Evolutionary conservation across 2,329 filamentous ascomycete species (phyloP).

Genomic region (Byssothecium circinans): DNA sequence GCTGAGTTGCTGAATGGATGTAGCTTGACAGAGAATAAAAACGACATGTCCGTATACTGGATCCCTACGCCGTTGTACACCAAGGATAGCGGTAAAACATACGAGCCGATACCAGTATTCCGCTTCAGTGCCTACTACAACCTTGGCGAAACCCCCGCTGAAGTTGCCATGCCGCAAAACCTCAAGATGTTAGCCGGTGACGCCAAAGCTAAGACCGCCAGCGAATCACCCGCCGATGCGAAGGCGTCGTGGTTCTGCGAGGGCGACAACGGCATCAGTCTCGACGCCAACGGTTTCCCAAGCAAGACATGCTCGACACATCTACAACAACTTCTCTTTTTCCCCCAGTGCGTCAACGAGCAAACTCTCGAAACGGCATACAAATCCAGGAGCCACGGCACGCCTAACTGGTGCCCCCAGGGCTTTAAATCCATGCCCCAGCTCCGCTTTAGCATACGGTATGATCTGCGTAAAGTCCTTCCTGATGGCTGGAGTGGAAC

Average conservation of each 20-base stretch:
- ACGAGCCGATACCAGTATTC: conserved; percentile 34
- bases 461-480: conserved; percentile 48
- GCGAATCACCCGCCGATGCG: conserved; percentile 24
- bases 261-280: conserved; percentile 10
- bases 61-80: conserved; percentile 48
- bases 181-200: conserved; percentile 48
- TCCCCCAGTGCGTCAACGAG: conserved; percentile 50
- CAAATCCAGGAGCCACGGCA: conserved; percentile 33
- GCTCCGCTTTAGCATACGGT: conserved; percentile 53
- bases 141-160: conserved; percentile 45
- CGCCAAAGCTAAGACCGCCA: conserved; percentile 35
- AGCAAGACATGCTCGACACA: conserved; percentile 47
- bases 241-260: conserved; percentile 35
- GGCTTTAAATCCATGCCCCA: conserved; percentile 52
- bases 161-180: conserved; percentile 51
- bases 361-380: conserved; percentile 40
- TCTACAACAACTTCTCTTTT: conserved; percentile 50
- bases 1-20: conserved; percentile 48
- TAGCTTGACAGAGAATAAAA: conserved; percentile 50
- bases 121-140: conserved; percentile 55
- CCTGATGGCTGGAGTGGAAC: conserved; percentile 51
- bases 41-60: conserved; percentile 54
- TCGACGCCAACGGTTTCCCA: conserved; percentile 35
- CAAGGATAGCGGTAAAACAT: conserved; percentile 36
- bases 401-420: conserved; percentile 45